Evolutionary conservation across 805 yeast genomes (phyloP), one percentile per base, ranked within the genome.

Genomic region (Candida xyloterini): DNA sequence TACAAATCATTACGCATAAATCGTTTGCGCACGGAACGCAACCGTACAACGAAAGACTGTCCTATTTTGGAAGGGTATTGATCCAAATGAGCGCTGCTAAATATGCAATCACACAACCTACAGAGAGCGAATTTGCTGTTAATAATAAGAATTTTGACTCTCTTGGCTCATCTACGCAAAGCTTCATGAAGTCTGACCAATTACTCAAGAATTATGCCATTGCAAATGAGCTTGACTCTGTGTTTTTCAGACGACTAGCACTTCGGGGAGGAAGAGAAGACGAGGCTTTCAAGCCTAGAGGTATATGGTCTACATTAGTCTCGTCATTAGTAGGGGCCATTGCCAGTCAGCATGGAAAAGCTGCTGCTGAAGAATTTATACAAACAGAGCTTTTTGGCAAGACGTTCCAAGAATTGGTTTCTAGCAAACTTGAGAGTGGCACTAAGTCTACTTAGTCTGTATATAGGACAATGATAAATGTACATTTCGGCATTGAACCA

Each of bases 1-100:
- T 88, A 46, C 98, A 91, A 66, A 79, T 86, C 28, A 67, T 90
- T 53, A 90, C 97, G 5, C 97, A 91, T 67, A 91, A 91, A 66
- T 86, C 96, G 15, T 91, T 89, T 70, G 95, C 95, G 5, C 95
- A 87, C 65, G 97, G 96, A 8, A 69, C 76, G 47, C 79, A 81
- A 53, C 96, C 97, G 7, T 87, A 85, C 66, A 91, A 90, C 65
- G 96, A 89, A 59, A 84, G 83, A 60, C 69, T 91, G 52, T 71
- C 87, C 14, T 74, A 82, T 30, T 66, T 87, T 59, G 97, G 95
- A 13, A 57, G 73, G 26, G 82, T 81, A 55, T 65, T 80, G 51
- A 60, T 83, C 48, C 79, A 78, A 56, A 66, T 72, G 35, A 59
- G 55, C 39, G 62, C 71, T 28, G 70, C 78, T 24, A 73, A 75